phyloP scores from a whole-genome alignment of 768 basidiomycete species.

The Hygrocybe coccinea region DNA sequence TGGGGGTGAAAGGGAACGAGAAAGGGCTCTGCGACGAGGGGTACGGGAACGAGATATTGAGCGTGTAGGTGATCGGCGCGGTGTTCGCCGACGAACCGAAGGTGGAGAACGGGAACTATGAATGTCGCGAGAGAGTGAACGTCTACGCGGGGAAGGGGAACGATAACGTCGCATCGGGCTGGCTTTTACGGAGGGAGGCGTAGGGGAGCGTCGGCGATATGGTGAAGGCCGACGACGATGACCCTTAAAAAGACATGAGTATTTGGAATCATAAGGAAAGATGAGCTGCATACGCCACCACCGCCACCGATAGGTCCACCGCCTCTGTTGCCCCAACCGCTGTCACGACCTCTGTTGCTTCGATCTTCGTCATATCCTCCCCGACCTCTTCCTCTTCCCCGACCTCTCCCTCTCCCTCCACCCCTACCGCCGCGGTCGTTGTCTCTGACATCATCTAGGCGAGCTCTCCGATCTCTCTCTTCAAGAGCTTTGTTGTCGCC shows the following conservation, averaged over 20 bases:
- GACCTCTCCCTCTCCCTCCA: slow-evolving; percentile 48
- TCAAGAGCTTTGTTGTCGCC: slow-evolving; percentile 61
- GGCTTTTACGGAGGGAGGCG: slow-evolving; percentile 27
- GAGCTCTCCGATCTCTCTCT: slow-evolving; percentile 63
- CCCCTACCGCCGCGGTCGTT: slow-evolving; percentile 50
- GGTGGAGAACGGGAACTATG: slow-evolving; percentile 39
- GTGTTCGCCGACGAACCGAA: slow-evolving; percentile 31
- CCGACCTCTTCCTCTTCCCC: slow-evolving; percentile 43
- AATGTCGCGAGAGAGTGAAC: slow-evolving; percentile 35
- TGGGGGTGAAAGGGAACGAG: slow-evolving; percentile 49
- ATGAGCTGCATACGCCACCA: slow-evolving; percentile 25
- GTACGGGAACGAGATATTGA: slow-evolving; percentile 42
- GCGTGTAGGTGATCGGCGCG: slow-evolving; percentile 44
- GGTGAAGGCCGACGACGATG: slow-evolving; percentile 49
- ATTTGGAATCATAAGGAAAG: neutral
- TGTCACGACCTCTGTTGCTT: slow-evolving; percentile 43
- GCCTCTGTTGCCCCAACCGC: slow-evolving; percentile 67
- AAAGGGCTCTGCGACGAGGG: slow-evolving; percentile 37
- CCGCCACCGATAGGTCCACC: slow-evolving; percentile 42
- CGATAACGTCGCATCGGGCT: slow-evolving; percentile 35
- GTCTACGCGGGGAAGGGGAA: slow-evolving; percentile 40
- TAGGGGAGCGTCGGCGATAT: slow-evolving; percentile 44
- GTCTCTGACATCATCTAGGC: slow-evolving; percentile 65
- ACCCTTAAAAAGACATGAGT: slow-evolving; percentile 28
- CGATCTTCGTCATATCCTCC: slow-evolving; percentile 44